These are phyloP conservation scores for Pistacia integerrima DNA, from an alignment of 345 rosid species.

Conservation along the genomic window DNA sequence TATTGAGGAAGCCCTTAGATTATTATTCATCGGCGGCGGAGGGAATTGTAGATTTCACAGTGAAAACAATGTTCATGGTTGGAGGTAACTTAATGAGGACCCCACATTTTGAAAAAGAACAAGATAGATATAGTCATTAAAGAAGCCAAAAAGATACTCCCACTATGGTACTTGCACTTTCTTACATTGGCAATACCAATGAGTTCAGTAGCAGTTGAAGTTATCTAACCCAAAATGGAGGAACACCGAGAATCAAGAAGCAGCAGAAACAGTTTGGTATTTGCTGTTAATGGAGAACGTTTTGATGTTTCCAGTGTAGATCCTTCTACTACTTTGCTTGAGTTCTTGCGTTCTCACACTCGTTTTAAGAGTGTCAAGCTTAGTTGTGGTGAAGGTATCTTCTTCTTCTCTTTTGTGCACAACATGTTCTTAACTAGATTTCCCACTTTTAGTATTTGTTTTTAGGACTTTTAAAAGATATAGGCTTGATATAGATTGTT, in stretches of 20 bases:
- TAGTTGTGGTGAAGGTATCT: slow-evolving; percentile 79
- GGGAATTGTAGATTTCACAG: no score
- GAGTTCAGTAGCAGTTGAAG: background rate
- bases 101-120: no score
- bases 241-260: background rate
- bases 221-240: slow-evolving; percentile 15
- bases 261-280: slow-evolving; percentile 41
- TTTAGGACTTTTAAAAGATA: background rate
- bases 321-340: slow-evolving; percentile 80
- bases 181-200: background rate
- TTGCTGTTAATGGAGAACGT: slow-evolving; percentile 77
- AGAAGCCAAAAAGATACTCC: no score
- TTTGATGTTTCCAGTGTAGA: slow-evolving; percentile 53
- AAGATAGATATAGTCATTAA: no score
- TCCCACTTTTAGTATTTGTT: background rate
- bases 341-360: slow-evolving; percentile 69
- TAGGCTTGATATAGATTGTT: background rate
- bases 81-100: no score
- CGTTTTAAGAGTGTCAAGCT: slow-evolving; percentile 85
- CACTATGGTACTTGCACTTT: no score
- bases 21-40: no score
- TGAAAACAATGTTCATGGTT: no score
- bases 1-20: no score
- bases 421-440: background rate
- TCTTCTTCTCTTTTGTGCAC: background rate